Conservation (phyloP, 345 rosid genomes). For the Orychophragmus violaceus region DNA sequence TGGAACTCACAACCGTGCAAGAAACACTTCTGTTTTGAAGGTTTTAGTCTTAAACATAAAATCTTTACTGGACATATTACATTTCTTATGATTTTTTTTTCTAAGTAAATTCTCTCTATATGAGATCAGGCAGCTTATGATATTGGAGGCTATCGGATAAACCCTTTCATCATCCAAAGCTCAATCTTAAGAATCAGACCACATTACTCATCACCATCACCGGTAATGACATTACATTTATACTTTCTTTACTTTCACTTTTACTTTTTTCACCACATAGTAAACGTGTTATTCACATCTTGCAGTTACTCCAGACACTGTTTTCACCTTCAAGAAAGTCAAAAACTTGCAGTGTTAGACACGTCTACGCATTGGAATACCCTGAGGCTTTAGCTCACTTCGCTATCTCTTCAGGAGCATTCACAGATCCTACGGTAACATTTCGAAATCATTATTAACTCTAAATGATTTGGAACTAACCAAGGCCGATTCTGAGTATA, state of each 20-base stretch:
- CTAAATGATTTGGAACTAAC: no score
- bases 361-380: constrained; percentile 67
- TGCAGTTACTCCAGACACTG: constrained; percentile 72
- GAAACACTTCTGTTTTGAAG: constrained; percentile 52
- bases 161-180: constrained; percentile 57
- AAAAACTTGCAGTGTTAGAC: constrained; percentile 42
- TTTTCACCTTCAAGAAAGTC: constrained; percentile 73
- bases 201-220: constrained; percentile 43
- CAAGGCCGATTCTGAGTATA: no score
- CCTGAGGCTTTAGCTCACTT: constrained; percentile 83
- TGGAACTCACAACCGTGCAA: constrained; percentile 48
- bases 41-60: constrained; percentile 28
- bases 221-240: constrained; percentile 35
- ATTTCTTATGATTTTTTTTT: no score
- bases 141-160: constrained; percentile 61
- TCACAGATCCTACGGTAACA: constrained; percentile 68
- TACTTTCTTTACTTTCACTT: neutral
- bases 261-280: neutral
- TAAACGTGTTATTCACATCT: neutral
- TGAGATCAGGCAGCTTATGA: constrained; percentile 65
- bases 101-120: neutral
- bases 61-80: no score
- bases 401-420: constrained; percentile 67
- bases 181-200: constrained; percentile 70
- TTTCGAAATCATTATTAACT: neutral